These are phyloP conservation scores for Phytopythium kandeliae DNA, from an alignment of 352 stramenopile species.

Conservation along the genomic window DNA sequence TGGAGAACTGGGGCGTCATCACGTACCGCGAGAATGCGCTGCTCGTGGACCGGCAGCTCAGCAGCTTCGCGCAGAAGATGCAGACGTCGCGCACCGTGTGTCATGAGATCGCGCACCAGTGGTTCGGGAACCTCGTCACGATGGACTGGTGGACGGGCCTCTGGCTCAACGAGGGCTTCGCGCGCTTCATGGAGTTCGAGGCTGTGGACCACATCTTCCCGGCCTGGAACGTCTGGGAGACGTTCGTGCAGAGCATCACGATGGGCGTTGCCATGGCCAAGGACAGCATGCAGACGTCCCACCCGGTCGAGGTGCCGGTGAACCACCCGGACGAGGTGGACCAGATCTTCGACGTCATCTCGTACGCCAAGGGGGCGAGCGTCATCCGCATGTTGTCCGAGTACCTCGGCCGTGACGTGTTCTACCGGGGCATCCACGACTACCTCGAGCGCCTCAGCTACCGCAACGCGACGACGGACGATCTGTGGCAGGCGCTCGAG, in stretches of 20 bases:
- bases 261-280: constrained; percentile 86
- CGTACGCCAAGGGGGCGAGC: constrained; percentile 90
- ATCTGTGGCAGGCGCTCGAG: constrained; percentile 94
- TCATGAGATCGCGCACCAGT: constrained; percentile 97
- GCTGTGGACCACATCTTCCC: constrained; percentile 91
- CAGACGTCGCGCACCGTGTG: constrained; percentile 93
- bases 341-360: constrained; percentile 98
- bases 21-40: constrained; percentile 96
- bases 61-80: constrained; percentile 60
- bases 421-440: constrained; percentile 83
- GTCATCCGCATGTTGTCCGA: constrained; percentile 79
- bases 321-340: constrained; percentile 93
- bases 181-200: constrained; percentile 95
- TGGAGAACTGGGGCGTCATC: constrained; percentile 95
- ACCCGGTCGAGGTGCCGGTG: constrained; percentile 95
- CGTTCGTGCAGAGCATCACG: constrained; percentile 88
- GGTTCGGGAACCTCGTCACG: constrained; percentile 98
- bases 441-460: constrained; percentile 95
- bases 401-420: constrained; percentile 67
- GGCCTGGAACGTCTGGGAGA: constrained; percentile 95
- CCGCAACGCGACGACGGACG: constrained; percentile 91
- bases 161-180: constrained; percentile 99
- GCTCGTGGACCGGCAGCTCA: constrained; percentile 78
- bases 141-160: constrained; percentile 97
- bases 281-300: constrained; percentile 89